These are phyloP conservation scores for Kazachstania martiniae DNA, from an alignment of 805 yeast genomes.

Conservation along the genomic window DNA sequence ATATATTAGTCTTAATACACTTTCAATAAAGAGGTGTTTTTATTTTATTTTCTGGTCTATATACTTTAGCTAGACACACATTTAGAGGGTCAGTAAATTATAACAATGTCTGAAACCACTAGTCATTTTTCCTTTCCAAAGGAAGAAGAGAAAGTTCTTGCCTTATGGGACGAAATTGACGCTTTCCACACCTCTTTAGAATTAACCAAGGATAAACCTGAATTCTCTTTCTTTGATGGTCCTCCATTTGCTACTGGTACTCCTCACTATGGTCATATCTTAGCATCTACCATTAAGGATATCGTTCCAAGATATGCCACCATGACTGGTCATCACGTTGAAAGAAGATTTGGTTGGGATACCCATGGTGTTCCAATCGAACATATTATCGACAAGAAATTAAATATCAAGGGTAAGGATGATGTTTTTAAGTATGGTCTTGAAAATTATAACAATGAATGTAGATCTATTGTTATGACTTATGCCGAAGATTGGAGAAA, in stretches of 20 bases:
- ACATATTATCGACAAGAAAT: slow-evolving; percentile 95
- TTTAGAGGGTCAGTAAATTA: background rate
- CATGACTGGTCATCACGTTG: slow-evolving; percentile 94
- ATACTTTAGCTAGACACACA: background rate
- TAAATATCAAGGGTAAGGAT: slow-evolving; percentile 84
- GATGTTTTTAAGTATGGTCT: slow-evolving; percentile 93
- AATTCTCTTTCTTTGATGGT: slow-evolving; percentile 92
- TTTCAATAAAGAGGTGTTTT: too few relatives aligned
- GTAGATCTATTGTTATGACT: slow-evolving; percentile 95
- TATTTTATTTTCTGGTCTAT: background rate
- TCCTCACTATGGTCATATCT: slow-evolving; percentile 96
- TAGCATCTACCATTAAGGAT: slow-evolving; percentile 95
- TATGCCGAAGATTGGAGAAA: slow-evolving; percentile 92
- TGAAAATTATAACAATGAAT: slow-evolving; percentile 86
- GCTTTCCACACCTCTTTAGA: slow-evolving; percentile 87
- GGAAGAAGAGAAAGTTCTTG: slow-evolving; percentile 77
- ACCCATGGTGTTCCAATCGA: slow-evolving; percentile 98
- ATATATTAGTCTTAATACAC: too few relatives aligned
- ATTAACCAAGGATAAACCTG: slow-evolving; percentile 74
- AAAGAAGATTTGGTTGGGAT: slow-evolving; percentile 99
- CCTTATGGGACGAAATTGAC: slow-evolving; percentile 79
- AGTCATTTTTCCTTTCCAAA: slow-evolving; percentile 62
- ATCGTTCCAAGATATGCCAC: slow-evolving; percentile 96
- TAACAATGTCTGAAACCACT: slow-evolving; percentile 28
- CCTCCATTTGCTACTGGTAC: slow-evolving; percentile 99